These are phyloP conservation scores for Orbilia ellipsospora DNA, from an alignment of 2,329 filamentous ascomycete genomes.

Conservation along the genomic window DNA sequence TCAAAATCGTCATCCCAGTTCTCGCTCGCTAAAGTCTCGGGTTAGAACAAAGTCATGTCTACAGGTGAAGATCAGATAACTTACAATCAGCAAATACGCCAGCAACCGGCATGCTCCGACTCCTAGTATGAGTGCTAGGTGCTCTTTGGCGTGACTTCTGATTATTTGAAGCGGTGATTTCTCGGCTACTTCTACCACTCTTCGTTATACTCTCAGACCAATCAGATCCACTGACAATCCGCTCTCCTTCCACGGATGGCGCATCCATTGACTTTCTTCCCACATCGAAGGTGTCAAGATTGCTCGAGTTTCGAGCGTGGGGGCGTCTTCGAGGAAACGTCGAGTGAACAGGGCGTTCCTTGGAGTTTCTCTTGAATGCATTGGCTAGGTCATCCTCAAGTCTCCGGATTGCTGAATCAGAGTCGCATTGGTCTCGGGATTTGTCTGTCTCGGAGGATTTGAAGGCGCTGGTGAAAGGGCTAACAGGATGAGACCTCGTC, in stretches of 20 bases:
- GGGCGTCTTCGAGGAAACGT: conserved; percentile 49
- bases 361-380: conserved; percentile 51
- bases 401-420: conserved; percentile 43
- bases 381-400: conserved; percentile 51
- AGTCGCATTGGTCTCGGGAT: conserved; percentile 24
- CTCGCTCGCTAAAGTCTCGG: conserved; percentile 69
- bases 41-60: conserved; percentile 20
- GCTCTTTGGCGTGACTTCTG: conserved; percentile 52
- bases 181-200: conserved; percentile 49
- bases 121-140: conserved; percentile 53
- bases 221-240: conserved; percentile 51
- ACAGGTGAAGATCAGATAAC: background rate
- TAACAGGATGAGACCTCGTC: conserved; percentile 51
- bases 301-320: conserved; percentile 50
- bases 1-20: conserved; percentile 94
- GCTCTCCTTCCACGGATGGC: conserved; percentile 52
- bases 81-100: conserved; percentile 55
- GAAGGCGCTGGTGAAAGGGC: conserved; percentile 43
- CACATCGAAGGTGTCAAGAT: conserved; percentile 51
- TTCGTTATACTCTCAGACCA: conserved; percentile 53
- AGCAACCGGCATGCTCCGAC: conserved; percentile 54
- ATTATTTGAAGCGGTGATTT: conserved; percentile 48
- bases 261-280: conserved; percentile 47
- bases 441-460: conserved; percentile 31
- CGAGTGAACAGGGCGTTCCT: conserved; percentile 49